Evolutionary conservation across 192 early-diverging fungal species (phyloP).

Genomic region (Coemansia erecta): DNA sequence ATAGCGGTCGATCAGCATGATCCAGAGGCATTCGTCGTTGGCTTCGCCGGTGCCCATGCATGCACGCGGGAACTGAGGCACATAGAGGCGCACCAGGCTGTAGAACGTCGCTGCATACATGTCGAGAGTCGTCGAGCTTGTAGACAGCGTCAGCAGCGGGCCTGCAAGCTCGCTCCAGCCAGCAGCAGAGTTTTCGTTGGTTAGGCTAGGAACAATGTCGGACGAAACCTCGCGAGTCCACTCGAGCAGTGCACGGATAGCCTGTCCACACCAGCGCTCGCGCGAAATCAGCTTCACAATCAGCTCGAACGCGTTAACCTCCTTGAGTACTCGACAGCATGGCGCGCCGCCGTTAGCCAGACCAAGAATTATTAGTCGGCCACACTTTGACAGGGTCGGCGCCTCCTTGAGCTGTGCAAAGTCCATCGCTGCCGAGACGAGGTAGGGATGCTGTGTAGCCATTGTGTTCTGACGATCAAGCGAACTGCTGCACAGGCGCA

Average conservation of each 20-base stretch:
- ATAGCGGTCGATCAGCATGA: constrained; percentile 52
- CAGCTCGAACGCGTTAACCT: constrained; percentile 50
- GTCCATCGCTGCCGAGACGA: constrained; percentile 48
- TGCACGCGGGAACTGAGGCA: constrained; percentile 42
- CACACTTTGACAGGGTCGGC: constrained; percentile 39
- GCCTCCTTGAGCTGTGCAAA: constrained; percentile 42
- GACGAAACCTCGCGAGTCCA: constrained; percentile 42
- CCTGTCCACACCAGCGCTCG: constrained; percentile 53
- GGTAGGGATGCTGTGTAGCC: constrained; percentile 33
- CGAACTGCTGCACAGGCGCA: constrained; percentile 47
- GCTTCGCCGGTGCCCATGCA: constrained; percentile 49
- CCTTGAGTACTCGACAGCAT: constrained; percentile 52
- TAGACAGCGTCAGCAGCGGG: constrained; percentile 45
- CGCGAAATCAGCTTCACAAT: constrained; percentile 54
- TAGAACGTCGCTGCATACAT: constrained; percentile 49
- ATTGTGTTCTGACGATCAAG: constrained; percentile 40
- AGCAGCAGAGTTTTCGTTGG: constrained; percentile 25
- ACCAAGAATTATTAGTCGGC: constrained; percentile 41
- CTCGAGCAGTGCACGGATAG: constrained; percentile 49
- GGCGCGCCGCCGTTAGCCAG: constrained; percentile 38
- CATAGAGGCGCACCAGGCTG: constrained; percentile 40
- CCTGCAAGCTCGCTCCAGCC: constrained; percentile 51
- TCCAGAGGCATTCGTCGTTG: constrained; percentile 37
- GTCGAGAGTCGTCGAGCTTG: constrained; percentile 51
- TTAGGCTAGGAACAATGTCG: constrained; percentile 49